phyloP scores from a whole-genome alignment of 2,329 filamentous ascomycete genomes.

The Colletotrichum karsti region DNA sequence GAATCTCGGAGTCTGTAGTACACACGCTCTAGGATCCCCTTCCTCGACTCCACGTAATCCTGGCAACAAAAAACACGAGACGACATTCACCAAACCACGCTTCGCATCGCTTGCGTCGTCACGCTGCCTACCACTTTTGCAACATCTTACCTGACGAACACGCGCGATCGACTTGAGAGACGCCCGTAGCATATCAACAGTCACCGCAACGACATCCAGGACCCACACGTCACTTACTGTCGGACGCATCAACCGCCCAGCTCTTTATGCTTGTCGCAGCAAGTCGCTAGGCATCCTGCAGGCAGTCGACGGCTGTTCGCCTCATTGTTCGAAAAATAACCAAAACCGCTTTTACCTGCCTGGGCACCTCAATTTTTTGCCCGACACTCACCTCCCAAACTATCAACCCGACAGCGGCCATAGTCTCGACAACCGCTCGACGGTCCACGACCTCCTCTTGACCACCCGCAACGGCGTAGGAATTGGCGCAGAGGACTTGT shows the following conservation, averaged over 20 bases:
- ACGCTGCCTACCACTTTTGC: background rate
- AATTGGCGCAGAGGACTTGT: conserved; percentile 15
- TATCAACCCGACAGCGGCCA: background rate
- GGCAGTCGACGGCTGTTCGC: conserved; percentile 32
- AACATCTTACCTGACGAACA: background rate
- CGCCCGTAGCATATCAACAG: background rate
- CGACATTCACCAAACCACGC: conserved; percentile 6
- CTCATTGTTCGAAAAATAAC: conserved; percentile 28
- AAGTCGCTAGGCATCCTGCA: conserved; percentile 42
- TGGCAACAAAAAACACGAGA: conserved; percentile 24
- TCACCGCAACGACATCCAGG: background rate
- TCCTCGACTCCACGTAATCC: conserved; percentile 18
- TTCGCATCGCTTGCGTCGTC: background rate
- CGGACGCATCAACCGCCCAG: background rate
- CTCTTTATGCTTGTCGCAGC: conserved; percentile 41
- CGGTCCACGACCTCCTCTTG: background rate
- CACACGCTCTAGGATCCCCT: conserved; percentile 7
- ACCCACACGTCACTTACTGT: background rate
- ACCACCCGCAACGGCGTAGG: conserved; percentile 9
- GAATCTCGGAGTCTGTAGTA: background rate
- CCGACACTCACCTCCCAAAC: background rate
- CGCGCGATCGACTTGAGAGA: background rate
- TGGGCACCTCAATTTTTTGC: background rate
- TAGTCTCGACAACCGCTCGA: conserved; percentile 4
- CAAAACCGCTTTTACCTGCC: background rate